Evolutionary conservation across 352 stramenopile species (phyloP).

Genomic region (Globisporangium splendens): DNA sequence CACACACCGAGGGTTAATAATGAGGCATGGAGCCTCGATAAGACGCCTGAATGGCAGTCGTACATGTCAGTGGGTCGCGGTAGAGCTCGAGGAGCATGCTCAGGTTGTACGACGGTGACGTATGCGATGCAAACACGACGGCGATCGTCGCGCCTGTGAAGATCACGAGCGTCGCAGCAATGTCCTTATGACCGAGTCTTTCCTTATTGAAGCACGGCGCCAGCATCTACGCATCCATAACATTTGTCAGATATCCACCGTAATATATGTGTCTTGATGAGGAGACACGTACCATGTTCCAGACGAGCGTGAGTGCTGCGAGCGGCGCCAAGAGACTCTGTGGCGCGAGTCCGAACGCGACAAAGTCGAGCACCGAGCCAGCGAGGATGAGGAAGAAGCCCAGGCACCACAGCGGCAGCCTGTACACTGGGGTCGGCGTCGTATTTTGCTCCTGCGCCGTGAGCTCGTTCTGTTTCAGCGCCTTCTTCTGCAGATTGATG

Average conservation of each 20-base stretch:
- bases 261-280: not conserved
- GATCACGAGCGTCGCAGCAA: constrained; percentile 78
- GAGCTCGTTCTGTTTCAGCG: constrained; percentile 79
- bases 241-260: not conserved
- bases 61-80: constrained; percentile 62
- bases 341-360: constrained; percentile 87
- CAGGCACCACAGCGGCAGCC: constrained; percentile 79
- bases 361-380: constrained; percentile 88
- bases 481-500: constrained; percentile 86
- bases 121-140: constrained; percentile 81
- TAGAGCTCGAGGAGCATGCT: constrained; percentile 79
- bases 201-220: constrained; percentile 87
- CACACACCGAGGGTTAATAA: not conserved
- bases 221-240: constrained; percentile 44
- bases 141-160: constrained; percentile 79
- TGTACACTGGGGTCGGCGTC: constrained; percentile 54
- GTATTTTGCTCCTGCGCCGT: constrained; percentile 44
- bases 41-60: not conserved
- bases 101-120: constrained; percentile 80
- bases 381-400: constrained; percentile 79
- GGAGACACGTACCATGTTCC: constrained; percentile 79
- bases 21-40: too few relatives aligned
- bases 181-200: constrained; percentile 75
- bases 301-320: constrained; percentile 88
- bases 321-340: constrained; percentile 86